These are phyloP conservation scores for Cystobasidium pallidum DNA, from an alignment of 1,284 basidiomycete genomes.

Conservation along the genomic window DNA sequence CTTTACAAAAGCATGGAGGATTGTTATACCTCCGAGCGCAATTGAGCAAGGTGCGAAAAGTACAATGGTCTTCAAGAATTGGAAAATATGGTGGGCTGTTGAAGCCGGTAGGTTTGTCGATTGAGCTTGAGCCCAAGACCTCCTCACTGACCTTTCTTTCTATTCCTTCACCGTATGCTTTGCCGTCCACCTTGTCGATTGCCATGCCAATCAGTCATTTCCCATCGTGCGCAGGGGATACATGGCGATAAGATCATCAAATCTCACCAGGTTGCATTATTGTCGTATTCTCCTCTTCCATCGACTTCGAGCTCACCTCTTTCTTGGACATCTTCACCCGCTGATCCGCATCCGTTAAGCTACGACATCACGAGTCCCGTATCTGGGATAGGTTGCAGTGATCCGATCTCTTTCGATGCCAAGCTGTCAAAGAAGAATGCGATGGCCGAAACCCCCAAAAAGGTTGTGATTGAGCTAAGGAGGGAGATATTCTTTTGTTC, in stretches of 20 bases:
- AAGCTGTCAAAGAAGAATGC: slow-evolving; percentile 13
- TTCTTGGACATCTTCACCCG: background rate
- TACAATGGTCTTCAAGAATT: slow-evolving; percentile 72
- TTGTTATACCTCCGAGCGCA: slow-evolving; percentile 66
- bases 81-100: slow-evolving; percentile 75
- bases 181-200: no score
- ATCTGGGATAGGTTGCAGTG: slow-evolving; percentile 36
- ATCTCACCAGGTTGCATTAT: slow-evolving; percentile 44
- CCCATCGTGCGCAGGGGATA: slow-evolving; percentile 38
- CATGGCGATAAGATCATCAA: slow-evolving; percentile 39
- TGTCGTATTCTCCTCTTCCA: slow-evolving; percentile 16
- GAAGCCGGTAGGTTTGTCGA: slow-evolving; percentile 69
- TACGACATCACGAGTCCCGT: slow-evolving; percentile 42
- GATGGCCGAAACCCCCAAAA: slow-evolving; percentile 36
- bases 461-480: slow-evolving; percentile 42
- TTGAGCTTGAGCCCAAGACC: no score
- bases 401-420: slow-evolving; percentile 44
- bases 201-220: slow-evolving; percentile 37
- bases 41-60: slow-evolving; percentile 63
- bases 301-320: background rate
- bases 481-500: slow-evolving; percentile 30
- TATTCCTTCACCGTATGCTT: no score
- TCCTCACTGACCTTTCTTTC: no score
- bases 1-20: slow-evolving; percentile 69
- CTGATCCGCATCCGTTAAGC: slow-evolving; percentile 2